These are phyloP conservation scores for Salix exigua DNA, from an alignment of 345 rosid species.

Conservation along the genomic window DNA sequence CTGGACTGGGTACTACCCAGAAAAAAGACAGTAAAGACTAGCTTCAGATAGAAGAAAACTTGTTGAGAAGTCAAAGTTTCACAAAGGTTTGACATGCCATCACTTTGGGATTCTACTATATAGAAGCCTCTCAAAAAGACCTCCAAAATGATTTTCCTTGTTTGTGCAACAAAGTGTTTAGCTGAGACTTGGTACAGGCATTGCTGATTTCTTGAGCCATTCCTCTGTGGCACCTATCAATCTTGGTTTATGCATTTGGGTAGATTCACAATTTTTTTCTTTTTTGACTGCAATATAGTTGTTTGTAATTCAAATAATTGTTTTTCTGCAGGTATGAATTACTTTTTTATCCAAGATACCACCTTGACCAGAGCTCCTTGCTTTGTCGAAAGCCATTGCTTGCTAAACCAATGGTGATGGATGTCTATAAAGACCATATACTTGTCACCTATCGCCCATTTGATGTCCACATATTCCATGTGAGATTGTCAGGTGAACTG, in stretches of 20 bases:
- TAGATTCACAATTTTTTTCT: neutral
- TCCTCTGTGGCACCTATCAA: neutral
- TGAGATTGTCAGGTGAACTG: conserved; percentile 65
- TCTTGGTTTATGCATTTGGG: neutral
- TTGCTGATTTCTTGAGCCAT: neutral
- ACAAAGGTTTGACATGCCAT: neutral
- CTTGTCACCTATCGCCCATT: conserved; percentile 88
- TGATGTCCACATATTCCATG: conserved; percentile 88
- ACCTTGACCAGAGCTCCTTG: conserved; percentile 89
- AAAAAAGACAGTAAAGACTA: neutral
- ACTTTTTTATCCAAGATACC: conserved; percentile 95
- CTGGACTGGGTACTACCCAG: neutral
- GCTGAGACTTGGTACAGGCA: neutral
- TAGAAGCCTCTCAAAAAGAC: neutral
- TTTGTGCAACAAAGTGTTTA: neutral
- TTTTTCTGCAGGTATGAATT: conserved; percentile 67
- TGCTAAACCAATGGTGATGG: conserved; percentile 96
- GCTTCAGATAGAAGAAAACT: neutral
- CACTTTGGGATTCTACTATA: neutral
- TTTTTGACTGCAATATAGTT: neutral
- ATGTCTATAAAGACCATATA: conserved; percentile 77
- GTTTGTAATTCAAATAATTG: conserved; percentile 7
- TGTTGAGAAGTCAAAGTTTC: neutral
- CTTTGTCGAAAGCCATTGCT: conserved; percentile 83
- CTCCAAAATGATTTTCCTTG: neutral